These are phyloP conservation scores for Aspergillus incahuasiensis DNA, from an alignment of 495 filamentous ascomycete species.

Conservation along the genomic window DNA sequence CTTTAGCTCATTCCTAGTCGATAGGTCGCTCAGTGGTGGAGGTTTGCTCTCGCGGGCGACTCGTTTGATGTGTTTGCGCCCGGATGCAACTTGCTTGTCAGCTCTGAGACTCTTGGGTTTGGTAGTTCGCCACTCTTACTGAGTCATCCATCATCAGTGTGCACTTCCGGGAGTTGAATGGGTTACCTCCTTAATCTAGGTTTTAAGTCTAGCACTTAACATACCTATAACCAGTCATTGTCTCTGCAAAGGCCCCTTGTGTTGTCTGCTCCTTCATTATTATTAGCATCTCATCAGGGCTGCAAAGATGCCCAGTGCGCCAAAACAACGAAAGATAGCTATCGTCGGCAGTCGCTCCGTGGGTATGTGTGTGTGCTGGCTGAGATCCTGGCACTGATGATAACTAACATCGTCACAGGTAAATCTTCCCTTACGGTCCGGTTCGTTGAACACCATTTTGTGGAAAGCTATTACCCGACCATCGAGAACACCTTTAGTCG, in stretches of 20 bases:
- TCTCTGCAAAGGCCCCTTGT: not conserved
- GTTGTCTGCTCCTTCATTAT: not conserved
- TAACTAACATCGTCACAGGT: conserved; percentile 47
- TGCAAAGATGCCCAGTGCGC: conserved; percentile 66
- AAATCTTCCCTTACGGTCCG: conserved; percentile 98
- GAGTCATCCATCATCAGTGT: conserved; percentile 8
- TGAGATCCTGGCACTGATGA: not conserved
- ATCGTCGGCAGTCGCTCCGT: conserved; percentile 97
- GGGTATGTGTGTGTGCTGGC: conserved; percentile 51
- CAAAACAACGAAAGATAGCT: conserved; percentile 96
- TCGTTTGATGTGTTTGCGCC: conserved; percentile 22
- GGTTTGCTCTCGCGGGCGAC: not conserved
- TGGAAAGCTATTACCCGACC: conserved; percentile 98
- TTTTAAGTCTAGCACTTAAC: not conserved
- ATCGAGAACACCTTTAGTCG: conserved; percentile 99
- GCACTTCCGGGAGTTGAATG: not conserved
- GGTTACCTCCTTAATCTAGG: not conserved
- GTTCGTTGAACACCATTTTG: conserved; percentile 96
- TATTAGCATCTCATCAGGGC: not conserved
- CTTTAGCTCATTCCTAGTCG: too few species aligned
- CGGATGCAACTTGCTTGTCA: not conserved
- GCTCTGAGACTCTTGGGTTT: not conserved
- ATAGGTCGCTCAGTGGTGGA: not conserved
- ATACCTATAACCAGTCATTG: not conserved
- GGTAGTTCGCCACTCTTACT: conserved; percentile 14